phyloP scores from a whole-genome alignment of 495 filamentous ascomycete genomes.

The Penicillium daleae region DNA sequence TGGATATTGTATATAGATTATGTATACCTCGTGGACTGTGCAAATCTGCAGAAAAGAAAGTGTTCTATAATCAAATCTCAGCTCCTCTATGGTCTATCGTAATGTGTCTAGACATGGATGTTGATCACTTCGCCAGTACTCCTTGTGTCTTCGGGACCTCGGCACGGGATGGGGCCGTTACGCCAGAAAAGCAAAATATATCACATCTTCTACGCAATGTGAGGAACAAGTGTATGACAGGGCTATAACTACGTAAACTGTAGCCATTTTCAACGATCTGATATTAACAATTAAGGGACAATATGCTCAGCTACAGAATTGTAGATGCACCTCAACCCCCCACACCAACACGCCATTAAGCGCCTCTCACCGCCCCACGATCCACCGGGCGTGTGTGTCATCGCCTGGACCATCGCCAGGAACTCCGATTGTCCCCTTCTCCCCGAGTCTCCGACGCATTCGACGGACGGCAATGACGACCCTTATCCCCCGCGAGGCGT shows the following conservation, averaged over 20 bases:
- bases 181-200: no score
- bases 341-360: neutral
- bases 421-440: constrained; percentile 2
- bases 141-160: no score
- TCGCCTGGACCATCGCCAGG: neutral
- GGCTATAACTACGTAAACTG: neutral
- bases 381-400: neutral
- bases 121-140: no score
- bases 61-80: no score
- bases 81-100: no score
- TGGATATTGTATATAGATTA: constrained; percentile 12
- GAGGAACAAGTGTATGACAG: neutral
- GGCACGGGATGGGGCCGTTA: no score
- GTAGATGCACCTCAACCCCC: neutral
- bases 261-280: neutral
- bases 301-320: neutral
- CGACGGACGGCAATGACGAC: constrained; percentile 65
- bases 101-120: no score
- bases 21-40: neutral
- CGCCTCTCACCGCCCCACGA: constrained; percentile 22
- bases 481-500: constrained; percentile 72
- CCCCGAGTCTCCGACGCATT: constrained; percentile 26
- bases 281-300: neutral
- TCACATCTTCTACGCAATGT: neutral
- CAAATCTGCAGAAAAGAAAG: constrained; percentile 1